Conservation (phyloP, 140 eudicot genomes). For the Oenanthe javanica region DNA sequence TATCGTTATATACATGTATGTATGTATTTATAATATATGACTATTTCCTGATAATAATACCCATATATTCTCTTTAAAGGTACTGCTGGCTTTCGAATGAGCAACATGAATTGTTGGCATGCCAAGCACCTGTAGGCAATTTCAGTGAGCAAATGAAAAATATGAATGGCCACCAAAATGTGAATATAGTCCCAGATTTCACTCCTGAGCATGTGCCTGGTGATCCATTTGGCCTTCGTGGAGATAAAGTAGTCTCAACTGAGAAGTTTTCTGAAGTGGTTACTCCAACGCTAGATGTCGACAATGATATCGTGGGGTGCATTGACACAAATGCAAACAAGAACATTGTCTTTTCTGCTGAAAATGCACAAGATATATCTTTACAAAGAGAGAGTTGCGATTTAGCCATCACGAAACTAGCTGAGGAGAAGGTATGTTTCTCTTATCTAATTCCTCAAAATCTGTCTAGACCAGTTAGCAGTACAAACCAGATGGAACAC, state of each 20-base stretch:
- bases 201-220: constrained; percentile 8
- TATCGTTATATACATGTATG: too few relatives aligned
- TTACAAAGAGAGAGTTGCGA: constrained; percentile 18
- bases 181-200: constrained; percentile 6
- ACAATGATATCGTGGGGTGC: constrained; percentile 3
- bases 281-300: constrained; percentile 12
- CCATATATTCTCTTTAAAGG: constrained; percentile 23
- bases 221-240: constrained; percentile 5
- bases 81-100: constrained; percentile 67
- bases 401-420: constrained; percentile 22
- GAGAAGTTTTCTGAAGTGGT: constrained; percentile 9
- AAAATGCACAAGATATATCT: constrained; percentile 15
- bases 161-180: constrained; percentile 14
- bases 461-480: neutral
- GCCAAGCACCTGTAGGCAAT: constrained; percentile 25
- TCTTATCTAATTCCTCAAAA: neutral
- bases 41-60: neutral
- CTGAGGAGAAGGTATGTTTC: constrained; percentile 22
- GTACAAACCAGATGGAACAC: neutral
- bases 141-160: constrained; percentile 16
- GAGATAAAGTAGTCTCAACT: constrained; percentile 15
- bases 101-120: constrained; percentile 27
- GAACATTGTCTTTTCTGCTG: constrained; percentile 9
- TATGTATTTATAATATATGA: neutral
- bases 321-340: neutral